Conservation (phyloP, 352 stramenopile species). For the Phytopythium ostracodes region DNA sequence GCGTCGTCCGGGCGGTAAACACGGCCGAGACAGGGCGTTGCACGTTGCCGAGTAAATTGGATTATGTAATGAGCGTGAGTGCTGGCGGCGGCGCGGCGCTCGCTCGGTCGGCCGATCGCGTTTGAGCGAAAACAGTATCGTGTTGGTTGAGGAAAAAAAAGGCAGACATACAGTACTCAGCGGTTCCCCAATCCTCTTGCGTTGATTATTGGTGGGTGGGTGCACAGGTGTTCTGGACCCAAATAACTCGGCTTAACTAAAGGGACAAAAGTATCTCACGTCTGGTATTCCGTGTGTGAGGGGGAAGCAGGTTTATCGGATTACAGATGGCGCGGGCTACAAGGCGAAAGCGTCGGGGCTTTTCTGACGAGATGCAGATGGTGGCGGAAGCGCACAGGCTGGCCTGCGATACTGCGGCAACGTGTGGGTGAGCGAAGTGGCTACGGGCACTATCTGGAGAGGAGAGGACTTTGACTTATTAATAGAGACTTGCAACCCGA, state of each 20-base stretch:
- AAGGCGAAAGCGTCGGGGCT: neutral
- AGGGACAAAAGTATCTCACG: neutral
- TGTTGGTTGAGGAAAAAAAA: too few relatives aligned
- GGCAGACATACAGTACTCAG: neutral
- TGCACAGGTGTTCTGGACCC: neutral
- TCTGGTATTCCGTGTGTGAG: neutral
- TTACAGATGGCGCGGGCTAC: slow-evolving; percentile 26
- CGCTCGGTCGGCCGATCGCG: slow-evolving; percentile 24
- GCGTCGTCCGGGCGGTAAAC: neutral
- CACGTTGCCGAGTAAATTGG: slow-evolving; percentile 47
- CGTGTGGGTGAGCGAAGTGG: neutral
- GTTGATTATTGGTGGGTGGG: slow-evolving; percentile 10
- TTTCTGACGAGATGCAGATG: slow-evolving; percentile 9
- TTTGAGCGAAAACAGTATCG: slow-evolving; percentile 3
- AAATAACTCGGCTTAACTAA: neutral
- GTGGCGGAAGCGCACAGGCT: slow-evolving; percentile 1
- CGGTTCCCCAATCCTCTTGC: neutral
- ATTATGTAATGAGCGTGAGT: slow-evolving; percentile 69
- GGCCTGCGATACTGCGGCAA: slow-evolving; percentile 2
- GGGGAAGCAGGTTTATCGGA: slow-evolving; percentile 17
- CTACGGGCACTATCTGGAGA: slow-evolving; percentile 3
- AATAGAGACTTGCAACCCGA: neutral
- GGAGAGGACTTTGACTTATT: neutral
- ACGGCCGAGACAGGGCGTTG: slow-evolving; percentile 18
- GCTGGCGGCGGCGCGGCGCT: slow-evolving; percentile 22